Evolutionary conservation across 176 grass and related monocot genomes (phyloP).

Genomic region (Alloteropsis semialata): DNA sequence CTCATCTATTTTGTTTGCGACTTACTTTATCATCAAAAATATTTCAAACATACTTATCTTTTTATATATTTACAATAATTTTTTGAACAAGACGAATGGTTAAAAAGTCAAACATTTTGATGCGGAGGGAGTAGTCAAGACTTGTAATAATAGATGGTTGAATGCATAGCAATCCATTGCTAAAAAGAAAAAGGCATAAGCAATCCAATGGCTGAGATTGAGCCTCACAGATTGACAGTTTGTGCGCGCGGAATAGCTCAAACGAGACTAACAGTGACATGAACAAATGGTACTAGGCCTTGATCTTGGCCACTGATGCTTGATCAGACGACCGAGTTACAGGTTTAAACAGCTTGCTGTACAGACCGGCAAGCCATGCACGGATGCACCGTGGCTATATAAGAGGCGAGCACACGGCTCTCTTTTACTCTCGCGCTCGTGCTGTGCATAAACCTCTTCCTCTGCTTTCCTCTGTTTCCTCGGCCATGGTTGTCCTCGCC

Average conservation of each 20-base stretch:
- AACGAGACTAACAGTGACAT: not conserved
- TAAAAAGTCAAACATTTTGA: too few species aligned
- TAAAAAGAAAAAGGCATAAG: too few species aligned
- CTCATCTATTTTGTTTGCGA: too few species aligned
- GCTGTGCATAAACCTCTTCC: not conserved
- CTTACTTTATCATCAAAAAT: too few species aligned
- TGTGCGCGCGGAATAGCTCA: not conserved
- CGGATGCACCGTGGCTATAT: not conserved
- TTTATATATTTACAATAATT: too few species aligned
- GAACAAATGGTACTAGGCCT: not conserved
- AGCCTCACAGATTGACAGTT: not conserved
- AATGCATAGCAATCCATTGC: too few species aligned
- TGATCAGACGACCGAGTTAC: not conserved
- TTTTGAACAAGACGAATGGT: too few species aligned
- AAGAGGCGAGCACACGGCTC: not conserved
- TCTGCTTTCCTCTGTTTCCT: conserved; percentile 20
- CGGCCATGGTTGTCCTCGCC: conserved; percentile 60
- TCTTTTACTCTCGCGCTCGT: not conserved
- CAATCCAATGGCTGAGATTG: not conserved
- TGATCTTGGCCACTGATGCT: not conserved
- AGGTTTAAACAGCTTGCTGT: not conserved
- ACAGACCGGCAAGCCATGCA: not conserved
- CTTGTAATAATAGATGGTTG: too few species aligned
- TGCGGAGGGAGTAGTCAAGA: too few species aligned
- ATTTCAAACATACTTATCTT: too few species aligned